Evolutionary conservation across 2,329 filamentous ascomycete species (phyloP).

Genomic region (Diaporthe sp.): DNA sequence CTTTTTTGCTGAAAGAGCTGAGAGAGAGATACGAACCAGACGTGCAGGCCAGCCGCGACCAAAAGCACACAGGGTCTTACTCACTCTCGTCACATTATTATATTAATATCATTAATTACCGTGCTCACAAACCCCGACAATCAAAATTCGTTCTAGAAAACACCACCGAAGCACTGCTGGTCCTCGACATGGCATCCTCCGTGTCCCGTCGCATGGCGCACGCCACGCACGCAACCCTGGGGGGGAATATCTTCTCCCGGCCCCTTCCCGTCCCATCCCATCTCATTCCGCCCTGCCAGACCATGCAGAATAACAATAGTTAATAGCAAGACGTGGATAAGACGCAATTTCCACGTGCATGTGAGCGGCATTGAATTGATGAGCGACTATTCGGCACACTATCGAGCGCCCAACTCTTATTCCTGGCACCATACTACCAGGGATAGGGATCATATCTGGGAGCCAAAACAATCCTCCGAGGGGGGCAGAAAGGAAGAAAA

Average conservation of each 20-base stretch:
- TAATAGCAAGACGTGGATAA: background rate
- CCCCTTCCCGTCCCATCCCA: background rate
- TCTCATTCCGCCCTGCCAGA: background rate
- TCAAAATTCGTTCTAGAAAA: slow-evolving; percentile 27
- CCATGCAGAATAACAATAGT: background rate
- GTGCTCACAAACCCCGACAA: background rate
- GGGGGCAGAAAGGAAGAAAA: background rate
- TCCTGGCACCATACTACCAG: slow-evolving; percentile 6
- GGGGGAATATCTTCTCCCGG: background rate
- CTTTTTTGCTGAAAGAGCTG: background rate
- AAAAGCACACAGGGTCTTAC: background rate
- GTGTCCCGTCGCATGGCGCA: slow-evolving; percentile 17
- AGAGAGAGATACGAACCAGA: background rate
- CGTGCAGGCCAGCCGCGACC: background rate
- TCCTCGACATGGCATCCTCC: slow-evolving; percentile 6
- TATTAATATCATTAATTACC: slow-evolving; percentile 14
- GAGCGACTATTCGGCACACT: slow-evolving; percentile 25
- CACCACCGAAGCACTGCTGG: background rate
- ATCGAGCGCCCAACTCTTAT: slow-evolving; percentile 12
- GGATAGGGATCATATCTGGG: background rate
- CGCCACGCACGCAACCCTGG: slow-evolving; percentile 10
- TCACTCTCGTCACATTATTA: slow-evolving; percentile 19
- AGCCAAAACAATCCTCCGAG: background rate
- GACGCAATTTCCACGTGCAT: slow-evolving; percentile 23
- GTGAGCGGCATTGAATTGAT: background rate